Evolutionary conservation across 768 basidiomycete species (phyloP), one percentile per base, ranked within the genome.

Genomic region (Obba rivulosa): DNA sequence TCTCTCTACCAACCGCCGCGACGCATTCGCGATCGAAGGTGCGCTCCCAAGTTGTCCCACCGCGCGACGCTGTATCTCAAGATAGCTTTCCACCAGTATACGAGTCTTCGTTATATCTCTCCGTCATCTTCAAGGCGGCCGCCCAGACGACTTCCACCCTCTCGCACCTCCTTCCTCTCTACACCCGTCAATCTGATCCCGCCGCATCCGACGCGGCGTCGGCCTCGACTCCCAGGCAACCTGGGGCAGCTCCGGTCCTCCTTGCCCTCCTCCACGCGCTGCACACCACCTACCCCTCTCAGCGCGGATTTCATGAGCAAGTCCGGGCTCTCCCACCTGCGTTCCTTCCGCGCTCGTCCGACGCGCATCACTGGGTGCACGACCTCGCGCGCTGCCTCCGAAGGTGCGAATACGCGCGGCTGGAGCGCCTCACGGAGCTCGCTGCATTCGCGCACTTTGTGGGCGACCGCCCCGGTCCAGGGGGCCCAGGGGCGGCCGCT

Each of bases 21-120:
- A 87, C 59, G 49, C 45, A 2, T 87, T 90, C 57, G 75, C 83
- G 2, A 46, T 82, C 11, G 83, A 88, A 78, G 87, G 87, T 85
- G 49, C 35, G 71, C 22, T 31, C 13, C 36, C 3, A 24, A 18
- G 20, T 40, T 18, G 36, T 22, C 20, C 21, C n/a, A 3, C n/a
- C n/a, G n/a, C n/a, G n/a, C n/a, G 44, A 28, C n/a, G 20, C 3
- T 5, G 28, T 31, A 31, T 31, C 5, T 39, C 16, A 16, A 25
- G 28, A 17, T 35, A 38, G 23, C 20, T 21, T 41, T 14, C 22
- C 18, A 28, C 24, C 57, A 89, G 87, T 78, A 1, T 88, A 87
- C 60, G 83, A 90, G 66, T 85, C 77, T 3, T 90, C 87, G 0
- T 69, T 88, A 18, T 78, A 74, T 62, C 71, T 87, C 24, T 75